Conservation (phyloP, 495 filamentous ascomycete genomes). For the Penicillium roqueforti region DNA sequence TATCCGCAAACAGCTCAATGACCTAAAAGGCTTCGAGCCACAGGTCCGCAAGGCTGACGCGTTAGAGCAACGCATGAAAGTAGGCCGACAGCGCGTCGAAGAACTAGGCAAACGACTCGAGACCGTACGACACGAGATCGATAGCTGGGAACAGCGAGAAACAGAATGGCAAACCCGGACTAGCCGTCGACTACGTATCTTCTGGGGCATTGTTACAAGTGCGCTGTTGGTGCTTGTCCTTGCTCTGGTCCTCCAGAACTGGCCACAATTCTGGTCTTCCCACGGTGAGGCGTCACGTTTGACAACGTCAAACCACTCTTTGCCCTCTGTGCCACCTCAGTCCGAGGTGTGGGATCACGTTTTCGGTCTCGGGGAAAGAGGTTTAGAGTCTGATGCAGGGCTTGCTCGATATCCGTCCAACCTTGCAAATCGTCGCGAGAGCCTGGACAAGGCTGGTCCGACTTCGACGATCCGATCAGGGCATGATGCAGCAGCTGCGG, state of each 20-base stretch:
- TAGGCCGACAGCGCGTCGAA: constrained; percentile 59
- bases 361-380: not conserved
- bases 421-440: constrained; percentile 21
- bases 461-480: constrained; percentile 3
- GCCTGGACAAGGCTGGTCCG: constrained; percentile 7
- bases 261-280: constrained; percentile 14
- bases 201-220: constrained; percentile 52
- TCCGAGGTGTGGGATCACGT: constrained; percentile 11
- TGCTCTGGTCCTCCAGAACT: constrained; percentile 39
- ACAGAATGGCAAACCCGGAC: constrained; percentile 67
- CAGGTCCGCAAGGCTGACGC: constrained; percentile 64
- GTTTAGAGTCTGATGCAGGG: not conserved
- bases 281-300: not conserved
- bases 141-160: constrained; percentile 68
- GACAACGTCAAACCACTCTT: constrained; percentile 6
- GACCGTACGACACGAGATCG: constrained; percentile 58
- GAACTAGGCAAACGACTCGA: constrained; percentile 64
- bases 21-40: constrained; percentile 62
- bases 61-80: constrained; percentile 61
- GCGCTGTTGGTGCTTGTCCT: constrained; percentile 38
- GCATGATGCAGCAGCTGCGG: constrained; percentile 8
- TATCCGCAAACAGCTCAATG: constrained; percentile 59
- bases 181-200: constrained; percentile 54
- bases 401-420: constrained; percentile 20
- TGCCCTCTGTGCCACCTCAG: not conserved